A percentile compares a stretch with the other conserved stretches of the same genome.
These are phyloP conservation scores for Rhynchosporium secalis DNA, from an alignment of 2,329 filamentous ascomycete species.

Conservation along the genomic window DNA sequence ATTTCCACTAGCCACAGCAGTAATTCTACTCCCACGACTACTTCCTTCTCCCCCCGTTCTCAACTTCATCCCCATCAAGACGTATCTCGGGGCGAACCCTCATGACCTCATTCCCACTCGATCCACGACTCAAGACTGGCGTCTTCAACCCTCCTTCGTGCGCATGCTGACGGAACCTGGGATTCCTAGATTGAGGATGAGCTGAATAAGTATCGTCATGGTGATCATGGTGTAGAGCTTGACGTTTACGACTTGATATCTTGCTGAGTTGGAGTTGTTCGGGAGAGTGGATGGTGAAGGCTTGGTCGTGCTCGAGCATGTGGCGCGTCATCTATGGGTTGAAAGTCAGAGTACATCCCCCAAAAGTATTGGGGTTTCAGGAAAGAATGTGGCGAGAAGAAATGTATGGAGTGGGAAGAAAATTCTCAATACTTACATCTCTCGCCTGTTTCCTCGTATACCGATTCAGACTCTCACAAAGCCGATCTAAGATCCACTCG, in stretches of 20 bases:
- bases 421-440: constrained; percentile 26
- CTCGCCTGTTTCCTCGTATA: constrained; percentile 39
- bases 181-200: constrained; percentile 11
- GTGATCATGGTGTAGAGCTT: constrained; percentile 3
- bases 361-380: neutral
- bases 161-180: neutral
- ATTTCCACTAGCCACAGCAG: constrained; percentile 12
- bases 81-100: neutral
- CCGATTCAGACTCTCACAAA: constrained; percentile 61
- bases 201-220: constrained; percentile 12
- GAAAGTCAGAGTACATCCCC: neutral
- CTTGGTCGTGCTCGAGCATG: neutral
- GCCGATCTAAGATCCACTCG: constrained; percentile 65
- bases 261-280: constrained; percentile 7
- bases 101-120: constrained; percentile 9
- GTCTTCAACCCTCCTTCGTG: neutral
- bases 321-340: constrained; percentile 4
- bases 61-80: neutral
- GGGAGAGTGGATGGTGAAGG: neutral
- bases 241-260: neutral
- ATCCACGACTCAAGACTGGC: neutral
- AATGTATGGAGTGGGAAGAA: neutral
- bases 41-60: neutral
- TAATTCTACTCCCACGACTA: constrained; percentile 9
- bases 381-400: neutral